Conservation (phyloP, 306 rosid species). For the Morella rubra region DNA sequence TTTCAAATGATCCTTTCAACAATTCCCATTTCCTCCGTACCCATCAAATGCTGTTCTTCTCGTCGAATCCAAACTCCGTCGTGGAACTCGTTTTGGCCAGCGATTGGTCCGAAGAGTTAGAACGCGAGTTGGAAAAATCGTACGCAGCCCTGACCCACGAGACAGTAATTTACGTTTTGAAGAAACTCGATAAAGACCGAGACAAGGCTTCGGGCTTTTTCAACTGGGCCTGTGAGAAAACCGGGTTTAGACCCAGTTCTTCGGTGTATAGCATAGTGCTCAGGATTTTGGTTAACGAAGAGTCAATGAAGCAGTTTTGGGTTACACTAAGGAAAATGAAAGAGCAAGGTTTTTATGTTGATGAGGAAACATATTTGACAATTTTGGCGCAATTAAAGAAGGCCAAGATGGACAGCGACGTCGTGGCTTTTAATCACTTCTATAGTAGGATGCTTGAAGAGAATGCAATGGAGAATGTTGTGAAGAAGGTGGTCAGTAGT, state of each 20-base stretch:
- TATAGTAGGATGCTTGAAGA: constrained; percentile 53
- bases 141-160: constrained; percentile 56
- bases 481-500: constrained; percentile 51
- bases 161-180: constrained; percentile 60
- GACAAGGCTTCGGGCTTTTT: constrained; percentile 63
- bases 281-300: constrained; percentile 49
- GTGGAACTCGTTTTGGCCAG: constrained; percentile 50
- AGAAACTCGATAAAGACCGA: constrained; percentile 59
- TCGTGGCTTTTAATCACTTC: constrained; percentile 46
- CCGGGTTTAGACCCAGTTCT: constrained; percentile 59
- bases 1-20: constrained; percentile 25
- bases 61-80: constrained; percentile 64
- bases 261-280: constrained; percentile 59
- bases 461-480: constrained; percentile 51
- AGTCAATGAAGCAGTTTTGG: constrained; percentile 73
- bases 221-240: constrained; percentile 61
- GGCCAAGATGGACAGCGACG: constrained; percentile 55
- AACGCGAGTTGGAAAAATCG: constrained; percentile 46
- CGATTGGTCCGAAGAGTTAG: constrained; percentile 70
- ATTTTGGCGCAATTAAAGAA: constrained; percentile 38
- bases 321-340: constrained; percentile 49
- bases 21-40: constrained; percentile 21
- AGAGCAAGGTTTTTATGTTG: constrained; percentile 64
- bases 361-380: constrained; percentile 48
- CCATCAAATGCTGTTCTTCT: constrained; percentile 44